phyloP scores from a whole-genome alignment of 345 rosid genomes.

The Rhodamnia rubescens region DNA sequence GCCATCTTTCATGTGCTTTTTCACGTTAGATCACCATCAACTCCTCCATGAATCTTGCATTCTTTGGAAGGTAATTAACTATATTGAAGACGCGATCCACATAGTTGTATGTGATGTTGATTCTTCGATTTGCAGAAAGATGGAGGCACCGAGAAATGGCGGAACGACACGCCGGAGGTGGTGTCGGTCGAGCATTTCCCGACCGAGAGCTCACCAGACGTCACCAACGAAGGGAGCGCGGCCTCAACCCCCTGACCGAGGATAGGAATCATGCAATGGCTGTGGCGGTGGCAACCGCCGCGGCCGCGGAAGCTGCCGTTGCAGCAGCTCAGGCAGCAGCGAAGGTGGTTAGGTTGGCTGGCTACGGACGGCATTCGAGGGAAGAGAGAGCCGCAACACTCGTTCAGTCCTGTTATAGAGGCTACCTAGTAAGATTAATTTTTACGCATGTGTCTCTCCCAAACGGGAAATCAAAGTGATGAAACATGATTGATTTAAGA shows the following conservation, averaged over 20 bases:
- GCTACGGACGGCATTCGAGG: slow-evolving; percentile 61
- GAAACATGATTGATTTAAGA: neutral
- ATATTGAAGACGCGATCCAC: neutral
- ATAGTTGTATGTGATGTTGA: neutral
- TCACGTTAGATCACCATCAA: neutral
- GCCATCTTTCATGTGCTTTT: neutral
- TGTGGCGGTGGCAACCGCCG: slow-evolving; percentile 89
- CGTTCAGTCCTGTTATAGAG: slow-evolving; percentile 76
- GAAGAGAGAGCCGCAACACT: slow-evolving; percentile 86
- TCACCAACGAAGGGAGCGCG: slow-evolving; percentile 46
- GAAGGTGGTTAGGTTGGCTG: slow-evolving; percentile 80
- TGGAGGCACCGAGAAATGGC: slow-evolving; percentile 43
- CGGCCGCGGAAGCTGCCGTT: slow-evolving; percentile 88
- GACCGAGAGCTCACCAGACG: slow-evolving; percentile 73
- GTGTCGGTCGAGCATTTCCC: slow-evolving; percentile 83
- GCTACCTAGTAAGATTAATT: slow-evolving; percentile 54
- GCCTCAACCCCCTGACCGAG: slow-evolving; percentile 35
- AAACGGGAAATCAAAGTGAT: neutral
- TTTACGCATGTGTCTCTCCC: neutral
- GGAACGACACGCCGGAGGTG: slow-evolving; percentile 59
- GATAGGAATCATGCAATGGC: slow-evolving; percentile 76
- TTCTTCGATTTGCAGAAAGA: slow-evolving; percentile 14
- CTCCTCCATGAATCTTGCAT: neutral
- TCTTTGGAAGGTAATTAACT: neutral
- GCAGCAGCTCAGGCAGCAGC: slow-evolving; percentile 98